phyloP scores from a whole-genome alignment of 139 green algal species.

The Chlamydomonas incerta region DNA sequence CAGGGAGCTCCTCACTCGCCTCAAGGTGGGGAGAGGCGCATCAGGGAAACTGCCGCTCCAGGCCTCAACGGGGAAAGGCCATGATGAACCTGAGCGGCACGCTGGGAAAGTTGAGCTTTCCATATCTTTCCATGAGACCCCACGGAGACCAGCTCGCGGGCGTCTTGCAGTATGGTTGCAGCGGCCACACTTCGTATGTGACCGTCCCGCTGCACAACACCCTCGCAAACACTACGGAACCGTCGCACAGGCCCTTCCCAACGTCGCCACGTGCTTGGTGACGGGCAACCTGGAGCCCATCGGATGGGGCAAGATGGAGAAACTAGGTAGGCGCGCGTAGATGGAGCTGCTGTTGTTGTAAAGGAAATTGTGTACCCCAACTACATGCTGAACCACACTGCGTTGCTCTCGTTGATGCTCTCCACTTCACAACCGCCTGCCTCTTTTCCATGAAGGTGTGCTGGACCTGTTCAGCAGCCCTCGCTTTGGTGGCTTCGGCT shows the following conservation, averaged over 20 bases:
- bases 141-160: not conserved
- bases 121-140: too few species aligned
- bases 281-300: conserved; percentile 96
- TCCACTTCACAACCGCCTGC: too few species aligned
- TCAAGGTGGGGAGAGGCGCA: conserved; percentile 37
- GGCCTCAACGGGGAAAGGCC: not conserved
- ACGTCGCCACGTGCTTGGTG: conserved; percentile 77
- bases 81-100: too few species aligned
- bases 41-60: not conserved
- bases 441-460: conserved; percentile 63
- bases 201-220: too few species aligned
- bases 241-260: not conserved
- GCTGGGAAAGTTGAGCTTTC: not conserved
- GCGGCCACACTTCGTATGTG: too few species aligned
- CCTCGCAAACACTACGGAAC: too few species aligned
- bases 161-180: not conserved
- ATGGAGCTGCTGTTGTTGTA: too few species aligned
- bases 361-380: too few species aligned
- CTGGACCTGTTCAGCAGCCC: conserved; percentile 79
- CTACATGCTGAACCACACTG: too few species aligned
- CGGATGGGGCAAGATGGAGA: conserved; percentile 68
- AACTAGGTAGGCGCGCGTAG: conserved; percentile 1
- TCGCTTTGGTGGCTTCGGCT: conserved; percentile 93
- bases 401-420: too few species aligned
- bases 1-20: conserved; percentile 45